Evolutionary conservation across 2,329 filamentous ascomycete genomes (phyloP), one percentile per base, ranked within the genome.

Genomic region (Fusarium nanum): DNA sequence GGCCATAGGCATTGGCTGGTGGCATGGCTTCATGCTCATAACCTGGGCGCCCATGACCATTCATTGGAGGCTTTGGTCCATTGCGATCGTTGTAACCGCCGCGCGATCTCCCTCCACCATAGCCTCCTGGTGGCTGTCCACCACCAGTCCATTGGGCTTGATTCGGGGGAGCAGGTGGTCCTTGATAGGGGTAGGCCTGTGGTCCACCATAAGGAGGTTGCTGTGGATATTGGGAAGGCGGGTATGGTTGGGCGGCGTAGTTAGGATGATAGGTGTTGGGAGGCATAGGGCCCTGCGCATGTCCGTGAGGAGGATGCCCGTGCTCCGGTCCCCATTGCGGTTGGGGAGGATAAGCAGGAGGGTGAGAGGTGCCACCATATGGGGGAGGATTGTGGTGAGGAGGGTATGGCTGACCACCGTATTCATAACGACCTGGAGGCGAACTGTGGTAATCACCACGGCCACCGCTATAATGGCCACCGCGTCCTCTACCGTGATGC

Each of bases 251-350:
- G 42, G 85, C 84, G 41, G 86, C 83, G 74, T 88, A 89, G 76
- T 86, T 88, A 34, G 86, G 86, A 69, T 88, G 87, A 72, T 89
- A 89, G 72, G 86, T 87, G 64, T 84, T 81, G 32, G 85, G 78
- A 52, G 86, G 82, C 34, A 89, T 78, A 28, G 85, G 84, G 56
- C 82, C 76, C 42, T 83, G 81, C 45, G 81, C 78, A 72, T 87
- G 86, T 34, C 82, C 76, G 25, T 83, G 80, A n/a, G 78, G 76
- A 67, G 81, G 81, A 32, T 80, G 79, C 8, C 74, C 76, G 53
- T 80, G 81, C 18, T 84, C 81, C 32, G 78, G 77, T 23, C 77
- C 72, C 81, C 82, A 83, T 71, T 84, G 83, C 52, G 82, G 79
- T 48, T 79, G 78, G 46, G 78, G 78, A 37, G 80, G 72, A 28